phyloP scores from a whole-genome alignment of 2,329 filamentous ascomycete species.

The Talaromyces sp. region DNA sequence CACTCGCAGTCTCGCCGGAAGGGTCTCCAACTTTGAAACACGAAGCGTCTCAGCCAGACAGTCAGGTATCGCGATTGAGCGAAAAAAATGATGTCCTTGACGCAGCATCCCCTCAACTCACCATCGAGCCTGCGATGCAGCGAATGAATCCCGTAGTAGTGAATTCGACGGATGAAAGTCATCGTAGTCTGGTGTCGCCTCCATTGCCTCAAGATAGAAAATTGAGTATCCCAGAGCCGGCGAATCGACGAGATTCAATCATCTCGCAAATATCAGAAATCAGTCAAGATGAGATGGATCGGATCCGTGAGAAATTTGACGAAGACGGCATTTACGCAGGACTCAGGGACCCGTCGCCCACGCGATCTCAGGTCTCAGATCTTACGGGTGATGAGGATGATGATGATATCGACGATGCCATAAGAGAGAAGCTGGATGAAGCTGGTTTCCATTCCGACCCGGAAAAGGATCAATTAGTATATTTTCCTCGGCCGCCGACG shows the following conservation, averaged over 20 bases:
- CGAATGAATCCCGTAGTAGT: neutral
- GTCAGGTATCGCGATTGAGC: neutral
- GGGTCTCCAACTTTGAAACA: neutral
- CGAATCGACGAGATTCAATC: conserved; percentile 4
- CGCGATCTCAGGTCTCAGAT: conserved; percentile 15
- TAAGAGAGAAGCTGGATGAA: conserved; percentile 16
- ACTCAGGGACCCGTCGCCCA: conserved; percentile 1
- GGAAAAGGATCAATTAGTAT: conserved; percentile 1
- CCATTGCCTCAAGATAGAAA: neutral
- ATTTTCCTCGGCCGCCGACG: neutral
- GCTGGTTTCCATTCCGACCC: conserved; percentile 4
- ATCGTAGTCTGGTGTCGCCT: neutral
- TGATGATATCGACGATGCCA: neutral
- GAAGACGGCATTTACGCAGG: conserved; percentile 13
- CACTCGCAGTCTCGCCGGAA: neutral
- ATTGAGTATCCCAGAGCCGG: neutral
- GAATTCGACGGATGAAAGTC: neutral
- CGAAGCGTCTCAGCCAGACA: neutral
- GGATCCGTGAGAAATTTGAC: conserved; percentile 16
- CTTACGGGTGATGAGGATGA: conserved; percentile 13
- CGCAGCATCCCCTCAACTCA: neutral
- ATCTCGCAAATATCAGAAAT: conserved; percentile 18
- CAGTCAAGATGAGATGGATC: conserved; percentile 16
- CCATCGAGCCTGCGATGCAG: neutral
- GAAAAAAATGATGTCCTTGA: neutral